Percentiles rank a stretch among this genome's conserved stretches.
Evolutionary conservation across 192 early-diverging fungal genomes (phyloP).

Genomic region (Coemansia sp.): DNA sequence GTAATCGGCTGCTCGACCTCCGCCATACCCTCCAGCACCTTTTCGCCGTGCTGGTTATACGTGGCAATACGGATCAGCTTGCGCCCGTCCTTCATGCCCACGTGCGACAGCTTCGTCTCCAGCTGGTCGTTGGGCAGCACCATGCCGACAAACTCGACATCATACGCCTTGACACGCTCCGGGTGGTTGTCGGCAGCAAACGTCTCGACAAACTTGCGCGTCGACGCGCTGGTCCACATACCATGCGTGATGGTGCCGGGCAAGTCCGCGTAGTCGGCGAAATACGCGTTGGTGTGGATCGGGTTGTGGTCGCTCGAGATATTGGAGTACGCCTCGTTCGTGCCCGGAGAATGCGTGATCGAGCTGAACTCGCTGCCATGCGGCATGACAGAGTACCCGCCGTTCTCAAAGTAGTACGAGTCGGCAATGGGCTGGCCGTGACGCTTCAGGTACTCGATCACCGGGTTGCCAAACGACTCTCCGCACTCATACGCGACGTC

Average conservation of each 20-base stretch:
- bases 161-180: slow-evolving; percentile 84
- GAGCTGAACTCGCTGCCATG: slow-evolving; percentile 82
- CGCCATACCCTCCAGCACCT: slow-evolving; percentile 85
- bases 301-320: slow-evolving; percentile 94
- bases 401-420: slow-evolving; percentile 85
- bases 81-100: slow-evolving; percentile 96
- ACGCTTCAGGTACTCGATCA: slow-evolving; percentile 87
- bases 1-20: slow-evolving; percentile 94
- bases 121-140: slow-evolving; percentile 90
- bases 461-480: slow-evolving; percentile 84
- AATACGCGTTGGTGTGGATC: slow-evolving; percentile 96
- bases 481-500: slow-evolving; percentile 76
- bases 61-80: slow-evolving; percentile 95
- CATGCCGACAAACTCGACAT: slow-evolving; percentile 93
- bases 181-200: slow-evolving; percentile 95
- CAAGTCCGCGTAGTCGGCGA: slow-evolving; percentile 87
- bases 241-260: slow-evolving; percentile 98
- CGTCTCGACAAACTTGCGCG: slow-evolving; percentile 95
- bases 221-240: slow-evolving; percentile 96
- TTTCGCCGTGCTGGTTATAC: slow-evolving; percentile 78
- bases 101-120: slow-evolving; percentile 89
- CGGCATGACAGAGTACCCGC: slow-evolving; percentile 79
- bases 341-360: slow-evolving; percentile 82
- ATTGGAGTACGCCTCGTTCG: slow-evolving; percentile 87
- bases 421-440: slow-evolving; percentile 86